These are phyloP conservation scores for Aspergillus pseudonomiae DNA, from an alignment of 2,329 filamentous ascomycete genomes.

Conservation along the genomic window DNA sequence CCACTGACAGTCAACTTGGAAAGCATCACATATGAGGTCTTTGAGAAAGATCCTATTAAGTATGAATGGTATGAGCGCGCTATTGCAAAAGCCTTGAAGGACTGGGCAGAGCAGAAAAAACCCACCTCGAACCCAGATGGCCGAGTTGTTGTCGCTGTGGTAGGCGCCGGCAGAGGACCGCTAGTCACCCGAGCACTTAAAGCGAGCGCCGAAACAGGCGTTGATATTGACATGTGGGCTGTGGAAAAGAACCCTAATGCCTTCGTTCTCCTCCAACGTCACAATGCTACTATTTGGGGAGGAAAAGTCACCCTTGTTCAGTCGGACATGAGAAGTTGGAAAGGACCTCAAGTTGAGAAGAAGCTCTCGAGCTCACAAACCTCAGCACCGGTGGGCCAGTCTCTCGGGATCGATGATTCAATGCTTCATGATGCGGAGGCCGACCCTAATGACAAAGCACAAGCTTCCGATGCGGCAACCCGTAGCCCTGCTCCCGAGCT, in stretches of 20 bases:
- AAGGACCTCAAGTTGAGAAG: conserved; percentile 63
- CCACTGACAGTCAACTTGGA: conserved; percentile 95
- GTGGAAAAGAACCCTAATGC: conserved; percentile 99
- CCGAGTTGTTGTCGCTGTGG: conserved; percentile 83
- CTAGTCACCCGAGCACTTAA: conserved; percentile 84
- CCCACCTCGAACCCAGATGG: conserved; percentile 72
- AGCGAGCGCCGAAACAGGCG: conserved; percentile 74
- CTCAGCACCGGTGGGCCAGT: conserved; percentile 35
- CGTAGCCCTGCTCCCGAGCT: conserved; percentile 48
- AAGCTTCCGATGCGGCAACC: conserved; percentile 27
- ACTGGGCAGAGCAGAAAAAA: conserved; percentile 74
- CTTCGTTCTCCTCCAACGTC: conserved; percentile 85
- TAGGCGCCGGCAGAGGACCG: conserved; percentile 88
- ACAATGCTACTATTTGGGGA: conserved; percentile 81
- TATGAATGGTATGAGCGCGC: conserved; percentile 94
- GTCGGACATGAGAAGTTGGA: conserved; percentile 97
- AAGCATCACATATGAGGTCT: conserved; percentile 96
- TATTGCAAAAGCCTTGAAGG: conserved; percentile 75
- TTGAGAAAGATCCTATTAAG: conserved; percentile 97
- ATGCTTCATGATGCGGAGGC: conserved; percentile 24
- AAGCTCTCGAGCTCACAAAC: conserved; percentile 8
- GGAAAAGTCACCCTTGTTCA: conserved; percentile 84
- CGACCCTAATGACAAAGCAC: conserved; percentile 44
- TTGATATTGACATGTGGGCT: conserved; percentile 84
- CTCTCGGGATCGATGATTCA: conserved; percentile 34